Percentiles rank a stretch among this genome's conserved stretches.
phyloP scores from a whole-genome alignment of 306 rosid species.

The Quillaja saponaria region DNA sequence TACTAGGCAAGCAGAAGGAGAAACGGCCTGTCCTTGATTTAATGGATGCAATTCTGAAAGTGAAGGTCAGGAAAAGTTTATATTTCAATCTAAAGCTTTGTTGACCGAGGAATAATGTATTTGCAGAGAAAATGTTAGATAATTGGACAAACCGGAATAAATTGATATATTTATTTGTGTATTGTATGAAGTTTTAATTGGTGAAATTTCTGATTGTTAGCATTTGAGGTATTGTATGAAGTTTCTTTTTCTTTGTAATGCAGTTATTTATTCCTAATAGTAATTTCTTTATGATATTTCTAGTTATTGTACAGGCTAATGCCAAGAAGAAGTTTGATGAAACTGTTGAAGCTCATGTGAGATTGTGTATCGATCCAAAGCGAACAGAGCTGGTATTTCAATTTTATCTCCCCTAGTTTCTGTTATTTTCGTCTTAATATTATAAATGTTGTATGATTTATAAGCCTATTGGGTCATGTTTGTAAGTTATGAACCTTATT shows the following conservation, averaged over 20 bases:
- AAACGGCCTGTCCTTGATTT: slow-evolving; percentile 67
- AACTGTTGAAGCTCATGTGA: slow-evolving; percentile 88
- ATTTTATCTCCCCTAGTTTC: too few species aligned
- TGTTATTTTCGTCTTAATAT: too few species aligned
- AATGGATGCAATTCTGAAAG: slow-evolving; percentile 75
- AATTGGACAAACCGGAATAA: too few species aligned
- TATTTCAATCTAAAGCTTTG: background rate
- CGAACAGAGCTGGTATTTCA: slow-evolving; percentile 74
- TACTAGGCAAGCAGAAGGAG: slow-evolving; percentile 69
- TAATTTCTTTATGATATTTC: too few species aligned
- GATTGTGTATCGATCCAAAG: slow-evolving; percentile 83
- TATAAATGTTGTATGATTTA: too few species aligned
- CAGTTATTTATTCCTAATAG: too few species aligned
- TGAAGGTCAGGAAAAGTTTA: slow-evolving; percentile 60
- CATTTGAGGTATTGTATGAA: too few species aligned
- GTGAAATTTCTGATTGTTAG: too few species aligned
- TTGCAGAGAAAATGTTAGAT: too few species aligned
- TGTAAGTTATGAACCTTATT: too few species aligned
- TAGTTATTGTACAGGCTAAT: slow-evolving; percentile 65
- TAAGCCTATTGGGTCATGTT: too few species aligned
- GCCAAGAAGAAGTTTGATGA: slow-evolving; percentile 77
- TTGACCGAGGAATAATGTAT: slow-evolving; percentile 5
- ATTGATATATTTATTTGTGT: background rate
- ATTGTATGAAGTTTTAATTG: background rate
- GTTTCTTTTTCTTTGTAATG: too few species aligned